A percentile compares a stretch with the other conserved stretches of the same genome.
These are phyloP conservation scores for Simplicillium aogashimaense DNA, from an alignment of 2,329 filamentous ascomycete genomes.

Conservation along the genomic window DNA sequence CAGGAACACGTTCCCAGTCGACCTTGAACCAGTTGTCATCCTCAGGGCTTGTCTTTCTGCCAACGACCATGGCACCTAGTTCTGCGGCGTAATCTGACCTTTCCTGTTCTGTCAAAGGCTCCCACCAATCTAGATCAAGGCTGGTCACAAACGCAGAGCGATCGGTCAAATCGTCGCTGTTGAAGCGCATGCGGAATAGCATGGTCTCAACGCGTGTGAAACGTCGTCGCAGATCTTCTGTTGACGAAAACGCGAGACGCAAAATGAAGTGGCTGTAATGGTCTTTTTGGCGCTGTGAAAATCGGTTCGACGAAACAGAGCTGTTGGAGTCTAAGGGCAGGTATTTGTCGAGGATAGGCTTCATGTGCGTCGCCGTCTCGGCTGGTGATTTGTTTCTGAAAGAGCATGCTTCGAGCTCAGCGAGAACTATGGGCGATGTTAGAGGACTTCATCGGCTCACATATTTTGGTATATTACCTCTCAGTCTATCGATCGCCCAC, in stretches of 20 bases:
- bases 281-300: conserved; percentile 77
- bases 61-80: conserved; percentile 39
- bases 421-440: conserved; percentile 48
- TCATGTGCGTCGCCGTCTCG: conserved; percentile 79
- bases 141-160: conserved; percentile 65
- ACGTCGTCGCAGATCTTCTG: conserved; percentile 78
- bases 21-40: conserved; percentile 94
- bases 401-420: conserved; percentile 85
- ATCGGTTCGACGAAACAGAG: conserved; percentile 47
- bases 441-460: too few species aligned
- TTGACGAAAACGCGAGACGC: conserved; percentile 81
- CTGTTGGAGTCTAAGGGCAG: conserved; percentile 71
- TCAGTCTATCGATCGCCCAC: conserved; percentile 90
- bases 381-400: conserved; percentile 82
- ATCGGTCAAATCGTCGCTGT: conserved; percentile 65
- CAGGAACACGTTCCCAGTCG: conserved; percentile 87
- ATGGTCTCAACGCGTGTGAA: conserved; percentile 82
- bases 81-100: conserved; percentile 52
- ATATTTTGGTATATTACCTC: conserved; percentile 50
- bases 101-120: conserved; percentile 71
- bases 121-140: conserved; percentile 84
- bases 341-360: conserved; percentile 77
- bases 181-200: conserved; percentile 77
- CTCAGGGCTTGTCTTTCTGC: conserved; percentile 37
- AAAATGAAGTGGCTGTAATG: conserved; percentile 98